phyloP scores from a whole-genome alignment of 805 yeast species.

The Nakazawaea wickerhamii region DNA sequence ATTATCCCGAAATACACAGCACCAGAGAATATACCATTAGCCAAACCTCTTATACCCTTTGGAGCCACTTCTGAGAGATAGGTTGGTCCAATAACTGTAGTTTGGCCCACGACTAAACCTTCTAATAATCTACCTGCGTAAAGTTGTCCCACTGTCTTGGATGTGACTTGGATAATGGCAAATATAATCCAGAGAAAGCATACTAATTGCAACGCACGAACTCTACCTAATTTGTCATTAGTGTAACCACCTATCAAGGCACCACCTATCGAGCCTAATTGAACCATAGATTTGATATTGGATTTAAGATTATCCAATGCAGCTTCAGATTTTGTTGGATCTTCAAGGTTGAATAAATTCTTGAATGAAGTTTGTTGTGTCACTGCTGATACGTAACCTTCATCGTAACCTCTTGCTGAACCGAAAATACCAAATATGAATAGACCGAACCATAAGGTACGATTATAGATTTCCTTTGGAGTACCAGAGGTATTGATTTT shows the following conservation, averaged over 20 bases:
- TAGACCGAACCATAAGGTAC: constrained; percentile 38
- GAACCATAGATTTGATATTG: constrained; percentile 55
- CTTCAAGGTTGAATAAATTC: constrained; percentile 37
- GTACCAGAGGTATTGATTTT: constrained; percentile 15
- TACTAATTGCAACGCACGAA: constrained; percentile 39
- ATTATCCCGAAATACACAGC: constrained; percentile 52
- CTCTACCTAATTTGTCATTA: constrained; percentile 47
- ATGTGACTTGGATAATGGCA: constrained; percentile 43
- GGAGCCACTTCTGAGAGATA: constrained; percentile 52
- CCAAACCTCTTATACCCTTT: constrained; percentile 43
- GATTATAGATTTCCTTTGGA: constrained; percentile 43
- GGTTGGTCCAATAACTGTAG: constrained; percentile 51
- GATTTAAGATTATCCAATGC: constrained; percentile 43
- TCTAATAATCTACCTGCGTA: constrained; percentile 52
- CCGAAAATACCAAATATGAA: constrained; percentile 51
- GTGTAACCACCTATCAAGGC: constrained; percentile 41
- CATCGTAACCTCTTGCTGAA: constrained; percentile 53
- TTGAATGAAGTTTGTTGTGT: constrained; percentile 39
- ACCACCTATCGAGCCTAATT: constrained; percentile 47
- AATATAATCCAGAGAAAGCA: constrained; percentile 40
- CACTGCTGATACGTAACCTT: constrained; percentile 45
- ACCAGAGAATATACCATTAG: constrained; percentile 50
- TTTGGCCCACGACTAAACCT: constrained; percentile 53
- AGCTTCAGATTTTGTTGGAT: constrained; percentile 27
- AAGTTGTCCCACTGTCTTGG: constrained; percentile 41